phyloP scores from a whole-genome alignment of 805 yeast species.

The Candida chilensis region DNA sequence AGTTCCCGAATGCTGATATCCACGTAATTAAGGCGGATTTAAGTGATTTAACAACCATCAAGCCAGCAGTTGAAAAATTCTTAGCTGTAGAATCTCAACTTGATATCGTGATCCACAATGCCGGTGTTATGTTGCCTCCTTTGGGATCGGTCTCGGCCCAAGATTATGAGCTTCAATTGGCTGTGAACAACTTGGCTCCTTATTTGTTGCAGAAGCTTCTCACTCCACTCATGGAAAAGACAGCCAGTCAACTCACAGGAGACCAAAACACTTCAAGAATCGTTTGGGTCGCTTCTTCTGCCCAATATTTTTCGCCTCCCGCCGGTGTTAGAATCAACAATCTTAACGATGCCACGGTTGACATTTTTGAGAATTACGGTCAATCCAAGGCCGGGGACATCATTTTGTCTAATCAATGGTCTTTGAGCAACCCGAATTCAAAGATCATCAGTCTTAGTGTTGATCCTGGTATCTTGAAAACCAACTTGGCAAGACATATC shows the following conservation, averaged over 20 bases:
- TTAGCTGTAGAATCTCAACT: conserved; percentile 3
- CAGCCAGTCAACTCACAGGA: conserved; percentile 9
- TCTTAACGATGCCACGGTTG: conserved; percentile 4
- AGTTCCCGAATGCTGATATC: conserved; percentile 5
- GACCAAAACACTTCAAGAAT: conserved; percentile 18
- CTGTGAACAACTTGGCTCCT: conserved; percentile 25
- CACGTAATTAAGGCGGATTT: conserved; percentile 11
- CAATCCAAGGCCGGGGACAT: conserved; percentile 26
- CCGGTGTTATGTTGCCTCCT: conserved; percentile 12
- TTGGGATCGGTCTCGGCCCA: conserved; percentile 15
- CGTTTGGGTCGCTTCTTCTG: conserved; percentile 27
- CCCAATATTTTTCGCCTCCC: conserved; percentile 15
- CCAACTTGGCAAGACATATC: conserved; percentile 17
- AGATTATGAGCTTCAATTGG: conserved; percentile 24
- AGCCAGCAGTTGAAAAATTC: conserved; percentile 8
- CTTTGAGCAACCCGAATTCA: conserved; percentile 11
- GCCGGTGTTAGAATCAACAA: conserved; percentile 18
- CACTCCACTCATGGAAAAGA: conserved; percentile 20
- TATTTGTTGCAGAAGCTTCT: conserved; percentile 23
- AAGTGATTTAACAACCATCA: conserved; percentile 10
- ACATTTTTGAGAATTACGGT: conserved; percentile 18
- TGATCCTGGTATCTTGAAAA: conserved; percentile 23
- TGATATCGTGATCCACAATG: conserved; percentile 14
- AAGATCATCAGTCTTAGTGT: conserved; percentile 20
- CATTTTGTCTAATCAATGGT: conserved; percentile 23